Conservation (phyloP, 2,329 filamentous ascomycete species). For the Coniochaeta sp. region DNA sequence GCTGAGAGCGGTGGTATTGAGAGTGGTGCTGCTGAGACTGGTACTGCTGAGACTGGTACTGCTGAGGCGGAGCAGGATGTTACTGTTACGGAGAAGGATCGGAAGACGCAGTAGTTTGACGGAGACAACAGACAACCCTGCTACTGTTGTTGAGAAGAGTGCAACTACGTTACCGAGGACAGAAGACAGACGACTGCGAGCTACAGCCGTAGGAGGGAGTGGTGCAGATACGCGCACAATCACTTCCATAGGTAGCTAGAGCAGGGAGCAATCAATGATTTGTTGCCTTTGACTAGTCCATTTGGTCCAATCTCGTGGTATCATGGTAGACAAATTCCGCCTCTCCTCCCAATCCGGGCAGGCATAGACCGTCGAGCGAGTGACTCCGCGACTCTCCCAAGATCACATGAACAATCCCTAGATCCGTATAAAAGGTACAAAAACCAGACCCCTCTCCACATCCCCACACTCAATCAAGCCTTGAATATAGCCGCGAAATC, state of each 20-base stretch:
- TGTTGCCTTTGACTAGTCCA: background rate
- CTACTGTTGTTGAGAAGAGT: background rate
- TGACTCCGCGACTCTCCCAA: background rate
- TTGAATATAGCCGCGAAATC: background rate
- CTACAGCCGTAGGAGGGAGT: too few species aligned
- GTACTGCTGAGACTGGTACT: too few species aligned
- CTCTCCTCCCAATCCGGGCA: background rate
- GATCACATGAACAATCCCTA: background rate
- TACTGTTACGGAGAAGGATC: too few species aligned
- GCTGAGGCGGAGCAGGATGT: too few species aligned
- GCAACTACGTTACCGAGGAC: too few species aligned
- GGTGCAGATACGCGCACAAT: too few species aligned
- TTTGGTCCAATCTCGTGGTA: background rate
- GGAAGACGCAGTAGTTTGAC: background rate
- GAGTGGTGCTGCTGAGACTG: too few species aligned
- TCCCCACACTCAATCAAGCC: background rate
- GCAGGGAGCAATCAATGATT: too few species aligned
- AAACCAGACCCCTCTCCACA: background rate
- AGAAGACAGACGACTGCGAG: too few species aligned
- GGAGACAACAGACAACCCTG: background rate
- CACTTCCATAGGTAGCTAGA: too few species aligned
- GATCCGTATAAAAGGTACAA: background rate
- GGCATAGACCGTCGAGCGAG: background rate
- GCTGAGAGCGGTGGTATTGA: too few species aligned
- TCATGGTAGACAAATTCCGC: background rate